phyloP scores from a whole-genome alignment of 2,329 filamentous ascomycete genomes.

The Fusarium subglutinans region DNA sequence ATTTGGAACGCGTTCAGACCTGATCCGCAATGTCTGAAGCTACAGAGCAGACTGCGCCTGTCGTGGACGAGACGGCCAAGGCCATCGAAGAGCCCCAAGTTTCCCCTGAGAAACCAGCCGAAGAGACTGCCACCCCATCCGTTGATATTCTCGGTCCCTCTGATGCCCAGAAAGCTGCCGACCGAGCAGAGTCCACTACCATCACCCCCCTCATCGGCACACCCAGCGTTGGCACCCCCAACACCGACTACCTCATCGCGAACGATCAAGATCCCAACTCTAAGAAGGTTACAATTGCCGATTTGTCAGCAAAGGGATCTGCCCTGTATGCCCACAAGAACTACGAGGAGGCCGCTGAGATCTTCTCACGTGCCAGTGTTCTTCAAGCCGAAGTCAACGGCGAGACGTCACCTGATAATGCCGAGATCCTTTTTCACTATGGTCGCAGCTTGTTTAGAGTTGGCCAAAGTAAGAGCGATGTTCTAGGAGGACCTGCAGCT shows the following conservation, averaged over 20 bases:
- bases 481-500: conserved; percentile 83
- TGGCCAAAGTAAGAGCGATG: conserved; percentile 92
- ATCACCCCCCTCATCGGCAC: conserved; percentile 27
- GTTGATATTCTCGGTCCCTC: neutral
- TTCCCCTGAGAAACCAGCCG: neutral
- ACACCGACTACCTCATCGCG: conserved; percentile 40
- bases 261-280: conserved; percentile 58
- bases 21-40: conserved; percentile 43
- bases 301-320: conserved; percentile 82
- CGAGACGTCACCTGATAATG: conserved; percentile 89
- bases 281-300: conserved; percentile 73
- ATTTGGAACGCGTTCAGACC: neutral
- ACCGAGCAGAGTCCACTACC: conserved; percentile 31
- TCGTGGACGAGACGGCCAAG: conserved; percentile 30
- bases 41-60: conserved; percentile 40
- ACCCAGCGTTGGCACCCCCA: conserved; percentile 30
- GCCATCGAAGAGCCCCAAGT: conserved; percentile 19
- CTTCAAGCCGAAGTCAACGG: conserved; percentile 92
- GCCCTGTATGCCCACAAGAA: conserved; percentile 90
- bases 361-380: conserved; percentile 88
- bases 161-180: conserved; percentile 19
- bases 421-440: conserved; percentile 93
- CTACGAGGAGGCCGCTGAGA: conserved; percentile 84
- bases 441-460: conserved; percentile 94
- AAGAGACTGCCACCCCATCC: neutral